Evolutionary conservation across 371 early-diverging fungal genomes (phyloP).

Genomic region (Homolaphlyctis polyrhiza): DNA sequence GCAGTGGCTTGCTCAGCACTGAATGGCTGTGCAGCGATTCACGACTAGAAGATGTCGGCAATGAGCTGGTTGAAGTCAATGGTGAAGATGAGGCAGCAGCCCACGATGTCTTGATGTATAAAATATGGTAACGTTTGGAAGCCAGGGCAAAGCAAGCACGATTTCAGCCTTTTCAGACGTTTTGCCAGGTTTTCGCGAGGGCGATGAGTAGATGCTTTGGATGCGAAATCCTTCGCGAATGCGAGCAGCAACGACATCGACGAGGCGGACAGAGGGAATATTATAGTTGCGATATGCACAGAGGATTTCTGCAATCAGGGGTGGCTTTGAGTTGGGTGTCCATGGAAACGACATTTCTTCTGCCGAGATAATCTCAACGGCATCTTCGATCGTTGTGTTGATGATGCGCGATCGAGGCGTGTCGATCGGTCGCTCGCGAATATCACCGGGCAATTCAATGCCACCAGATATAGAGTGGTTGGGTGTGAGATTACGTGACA

Average conservation of each 20-base stretch:
- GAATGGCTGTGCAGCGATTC: not conserved
- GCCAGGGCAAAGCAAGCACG: slow-evolving; percentile 69
- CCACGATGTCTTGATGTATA: slow-evolving; percentile 68
- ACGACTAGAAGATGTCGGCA: not conserved
- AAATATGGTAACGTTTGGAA: slow-evolving; percentile 78
- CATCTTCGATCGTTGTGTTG: slow-evolving; percentile 21
- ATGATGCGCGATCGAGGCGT: slow-evolving; percentile 46
- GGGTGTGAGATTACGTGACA: not conserved
- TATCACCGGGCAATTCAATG: no score
- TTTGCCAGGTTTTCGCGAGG: slow-evolving; percentile 30
- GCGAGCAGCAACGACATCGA: slow-evolving; percentile 65
- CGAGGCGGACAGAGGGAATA: slow-evolving; percentile 41
- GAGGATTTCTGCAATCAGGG: slow-evolving; percentile 66
- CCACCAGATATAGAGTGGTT: no score
- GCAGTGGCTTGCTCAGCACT: slow-evolving; percentile 28
- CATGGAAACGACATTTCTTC: slow-evolving; percentile 74
- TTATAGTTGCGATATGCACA: slow-evolving; percentile 77
- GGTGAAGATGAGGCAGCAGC: not conserved
- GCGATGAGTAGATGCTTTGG: slow-evolving; percentile 18
- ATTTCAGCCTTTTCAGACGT: slow-evolving; percentile 57
- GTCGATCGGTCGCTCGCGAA: slow-evolving; percentile 47
- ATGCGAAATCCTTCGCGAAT: slow-evolving; percentile 77
- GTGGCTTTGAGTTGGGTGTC: slow-evolving; percentile 70
- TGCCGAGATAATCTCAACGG: not conserved
- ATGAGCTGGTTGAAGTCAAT: not conserved